phyloP scores from a whole-genome alignment of 768 basidiomycete species.

The Tricholoma bakamatsutake region DNA sequence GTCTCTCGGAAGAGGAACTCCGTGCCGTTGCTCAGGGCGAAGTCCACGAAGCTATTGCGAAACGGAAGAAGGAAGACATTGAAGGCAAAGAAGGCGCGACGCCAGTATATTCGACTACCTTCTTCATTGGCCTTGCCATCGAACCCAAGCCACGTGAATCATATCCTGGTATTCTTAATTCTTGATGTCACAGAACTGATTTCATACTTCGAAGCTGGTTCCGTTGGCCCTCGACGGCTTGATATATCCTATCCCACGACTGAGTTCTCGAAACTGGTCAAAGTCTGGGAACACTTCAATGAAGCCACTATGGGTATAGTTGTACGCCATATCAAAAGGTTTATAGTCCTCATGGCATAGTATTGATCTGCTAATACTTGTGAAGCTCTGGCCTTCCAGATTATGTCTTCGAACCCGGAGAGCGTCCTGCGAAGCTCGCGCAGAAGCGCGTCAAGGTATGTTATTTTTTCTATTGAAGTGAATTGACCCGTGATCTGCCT shows the following conservation, averaged over 20 bases:
- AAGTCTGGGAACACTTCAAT: conserved; percentile 94
- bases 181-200: conserved; percentile 5
- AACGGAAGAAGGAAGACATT: conserved; percentile 72
- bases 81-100: conserved; percentile 71
- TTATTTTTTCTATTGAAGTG: conserved; percentile 1
- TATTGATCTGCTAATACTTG: conserved; percentile 1
- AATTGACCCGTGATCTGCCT: conserved; percentile 10
- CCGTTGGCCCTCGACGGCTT: conserved; percentile 72
- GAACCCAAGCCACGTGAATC: conserved; percentile 83
- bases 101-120: conserved; percentile 91
- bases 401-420: conserved; percentile 75
- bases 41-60: conserved; percentile 62
- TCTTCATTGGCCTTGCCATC: conserved; percentile 92
- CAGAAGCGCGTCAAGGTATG: conserved; percentile 74
- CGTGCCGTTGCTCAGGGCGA: conserved; percentile 86
- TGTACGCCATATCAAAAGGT: conserved; percentile 92
- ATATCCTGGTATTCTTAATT: conserved; percentile 7
- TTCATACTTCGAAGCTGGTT: conserved; percentile 48
- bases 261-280: conserved; percentile 91
- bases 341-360: conserved; percentile 12
- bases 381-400: conserved; percentile 71
- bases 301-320: conserved; percentile 90
- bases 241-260: conserved; percentile 97
- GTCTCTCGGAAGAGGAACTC: conserved; percentile 82
- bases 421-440: conserved; percentile 63